Conservation (phyloP, 2,329 filamentous ascomycete genomes). For the Lachnellula willkommii region DNA sequence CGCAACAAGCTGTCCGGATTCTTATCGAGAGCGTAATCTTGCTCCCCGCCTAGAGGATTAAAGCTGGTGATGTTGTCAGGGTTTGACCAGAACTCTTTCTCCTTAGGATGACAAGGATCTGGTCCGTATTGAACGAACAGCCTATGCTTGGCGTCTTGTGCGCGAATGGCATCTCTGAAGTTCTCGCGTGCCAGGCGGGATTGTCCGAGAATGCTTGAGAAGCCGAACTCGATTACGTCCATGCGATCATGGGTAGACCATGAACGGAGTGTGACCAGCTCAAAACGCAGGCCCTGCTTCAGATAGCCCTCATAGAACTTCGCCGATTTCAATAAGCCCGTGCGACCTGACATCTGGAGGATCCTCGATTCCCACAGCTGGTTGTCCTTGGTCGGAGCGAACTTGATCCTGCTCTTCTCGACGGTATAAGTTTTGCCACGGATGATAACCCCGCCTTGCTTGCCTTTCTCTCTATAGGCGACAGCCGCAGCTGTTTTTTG, state of each 20-base stretch:
- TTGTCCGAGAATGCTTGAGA: slow-evolving; percentile 13
- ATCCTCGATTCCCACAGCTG: background rate
- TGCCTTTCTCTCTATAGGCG: background rate
- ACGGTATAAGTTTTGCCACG: background rate
- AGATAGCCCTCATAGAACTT: background rate
- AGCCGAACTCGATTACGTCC: slow-evolving; percentile 4
- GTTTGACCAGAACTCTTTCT: too few relatives aligned
- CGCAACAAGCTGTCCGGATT: too few relatives aligned
- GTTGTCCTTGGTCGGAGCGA: background rate
- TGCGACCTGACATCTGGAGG: background rate
- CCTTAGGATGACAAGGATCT: slow-evolving; percentile 13
- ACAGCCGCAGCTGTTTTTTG: slow-evolving; percentile 7
- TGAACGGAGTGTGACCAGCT: background rate
- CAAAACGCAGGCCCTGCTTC: slow-evolving; percentile 1
- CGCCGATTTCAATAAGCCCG: background rate
- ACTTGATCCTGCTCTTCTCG: background rate
- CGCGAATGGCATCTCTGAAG: background rate
- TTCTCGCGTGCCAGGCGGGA: slow-evolving; percentile 1
- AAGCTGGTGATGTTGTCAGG: too few relatives aligned
- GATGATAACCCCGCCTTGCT: background rate
- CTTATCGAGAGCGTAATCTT: too few relatives aligned
- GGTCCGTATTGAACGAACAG: slow-evolving; percentile 8
- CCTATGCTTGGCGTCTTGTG: background rate
- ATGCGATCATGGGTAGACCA: background rate
- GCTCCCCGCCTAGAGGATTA: too few relatives aligned